Base-by-base conservation (phyloP, 371 early-diverging fungal genomes). In the Apophysomyces variabilis region DNA sequence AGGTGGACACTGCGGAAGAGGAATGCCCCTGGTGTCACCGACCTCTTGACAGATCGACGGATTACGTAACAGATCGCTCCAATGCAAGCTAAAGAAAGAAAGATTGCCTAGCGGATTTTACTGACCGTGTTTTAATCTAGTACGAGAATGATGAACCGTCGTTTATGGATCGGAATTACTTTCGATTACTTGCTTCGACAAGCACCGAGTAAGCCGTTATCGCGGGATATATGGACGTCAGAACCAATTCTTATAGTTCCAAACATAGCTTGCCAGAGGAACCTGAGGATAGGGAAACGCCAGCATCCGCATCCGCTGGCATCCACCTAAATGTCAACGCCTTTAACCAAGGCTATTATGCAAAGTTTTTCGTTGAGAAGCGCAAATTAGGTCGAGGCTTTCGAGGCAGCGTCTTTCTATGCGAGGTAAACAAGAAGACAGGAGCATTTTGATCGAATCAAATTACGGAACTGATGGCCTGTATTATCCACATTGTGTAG, bases 261-360 rank as follows among this genome's bases (percentile, higher is more conserved):
- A 3, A 26, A 26, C 3, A 0, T 47, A 73, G 74, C 16, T 67
- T 68, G 0, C 8, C 12, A 9, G 57, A 57, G 57, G 37, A 36
- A 9, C 37, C 35, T 6, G 12, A 32, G 4, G 32, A 58, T 56
- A 11, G 37, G 18, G 61, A 60, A 36, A 21, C 13, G 12, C 11
- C 9, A 43, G n/a, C 38, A 21, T 1, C 65, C 14, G 58, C 21
- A 16, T 50, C 54, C 0, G 1, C 7, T 65, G 68, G 12, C 36
- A 58, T 57, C 1, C 73, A 71, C 56, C 38, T 83, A 21, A 78
- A 78, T 35, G 77, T 74, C 26, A 80, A 83, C 61, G 87, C 89
- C 5, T 90, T 93, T 61, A 94, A 94, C 66, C 90, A 93, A 68
- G 98, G 98, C 0, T 98, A 98, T 70, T 98, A 98, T 70, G 85